Conservation (phyloP, 1,284 basidiomycete genomes). For the Marasmius sp. region DNA sequence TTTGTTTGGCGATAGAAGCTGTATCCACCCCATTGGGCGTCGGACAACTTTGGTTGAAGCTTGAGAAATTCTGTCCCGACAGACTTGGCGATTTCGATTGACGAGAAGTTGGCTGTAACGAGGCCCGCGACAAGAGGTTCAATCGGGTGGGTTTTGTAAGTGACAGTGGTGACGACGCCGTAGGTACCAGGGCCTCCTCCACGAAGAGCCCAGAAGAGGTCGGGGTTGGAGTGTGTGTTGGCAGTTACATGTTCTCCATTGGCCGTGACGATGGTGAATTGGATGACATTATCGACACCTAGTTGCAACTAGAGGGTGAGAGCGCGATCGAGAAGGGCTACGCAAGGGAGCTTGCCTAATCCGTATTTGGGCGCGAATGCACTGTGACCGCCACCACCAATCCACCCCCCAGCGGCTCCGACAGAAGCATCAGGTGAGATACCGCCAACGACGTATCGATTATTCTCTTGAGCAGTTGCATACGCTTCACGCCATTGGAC, state of each 20-base stretch:
- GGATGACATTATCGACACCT: conserved; percentile 42
- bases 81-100: conserved; percentile 15
- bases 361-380: conserved; percentile 37
- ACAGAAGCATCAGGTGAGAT: conserved; percentile 31
- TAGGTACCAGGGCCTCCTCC: conserved; percentile 49
- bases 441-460: conserved; percentile 36
- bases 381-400: conserved; percentile 6
- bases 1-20: conserved; percentile 8
- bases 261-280: conserved; percentile 38
- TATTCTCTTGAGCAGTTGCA: conserved; percentile 28
- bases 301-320: neutral
- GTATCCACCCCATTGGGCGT: conserved; percentile 27
- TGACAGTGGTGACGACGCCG: conserved; percentile 39
- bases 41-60: conserved; percentile 22
- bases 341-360: conserved; percentile 26
- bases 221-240: conserved; percentile 32
- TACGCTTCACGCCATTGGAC: conserved; percentile 47
- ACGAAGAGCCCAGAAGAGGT: conserved; percentile 51
- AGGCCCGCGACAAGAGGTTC: conserved; percentile 24
- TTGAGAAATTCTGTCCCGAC: conserved; percentile 24
- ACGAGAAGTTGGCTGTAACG: conserved; percentile 24
- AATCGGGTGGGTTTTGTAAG: conserved; percentile 33
- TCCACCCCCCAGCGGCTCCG: conserved; percentile 6
- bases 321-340: neutral
- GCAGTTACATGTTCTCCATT: conserved; percentile 32